Conservation (phyloP, 129 eudicot genomes). For the Helianthus annuus region HanXRQr2.0-SUNRISE NC_035434.2:10816753-10817252, state of each 20-base stretch:
- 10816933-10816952: no score
- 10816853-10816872: no score
- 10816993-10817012: background rate
- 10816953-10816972: no score
- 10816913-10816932: no score
- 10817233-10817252: constrained; percentile 28
- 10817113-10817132: constrained; percentile 13
- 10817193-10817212: constrained; percentile 38
- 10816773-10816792: no score
- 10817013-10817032: background rate
- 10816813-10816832: no score
- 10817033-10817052: background rate
- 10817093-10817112: background rate
- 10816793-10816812: no score
- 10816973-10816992: background rate
- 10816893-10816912: no score
- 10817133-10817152: constrained; percentile 44
- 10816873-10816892: no score
- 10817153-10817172: constrained; percentile 25
- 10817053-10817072: background rate
- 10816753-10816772: no score
- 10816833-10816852: no score
- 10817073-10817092: background rate
- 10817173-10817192: constrained; percentile 36
- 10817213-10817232: constrained; percentile 19